These are phyloP conservation scores for Tillandsia leiboldiana DNA, from an alignment of 176 grass and related monocot genomes.

Conservation along the genomic window DNA sequence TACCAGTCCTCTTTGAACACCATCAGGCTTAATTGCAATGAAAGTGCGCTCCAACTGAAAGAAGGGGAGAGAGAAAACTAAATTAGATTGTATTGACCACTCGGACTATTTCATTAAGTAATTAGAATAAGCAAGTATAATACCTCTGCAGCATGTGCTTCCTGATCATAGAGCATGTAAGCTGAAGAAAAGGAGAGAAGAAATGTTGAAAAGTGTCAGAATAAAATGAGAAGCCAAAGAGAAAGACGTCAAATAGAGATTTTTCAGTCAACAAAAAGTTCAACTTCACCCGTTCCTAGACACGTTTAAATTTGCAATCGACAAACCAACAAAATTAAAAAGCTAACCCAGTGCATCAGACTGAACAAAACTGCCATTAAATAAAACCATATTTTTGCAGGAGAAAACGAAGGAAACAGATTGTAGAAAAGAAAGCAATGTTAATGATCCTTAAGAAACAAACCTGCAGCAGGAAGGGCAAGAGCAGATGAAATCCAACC, in stretches of 20 bases:
- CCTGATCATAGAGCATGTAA: slow-evolving; percentile 78
- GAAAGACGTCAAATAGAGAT: neutral
- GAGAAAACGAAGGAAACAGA: neutral
- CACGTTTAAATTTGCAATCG: no score
- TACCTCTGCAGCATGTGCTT: slow-evolving; percentile 83
- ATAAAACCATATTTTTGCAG: no score
- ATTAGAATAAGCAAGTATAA: slow-evolving; percentile 1
- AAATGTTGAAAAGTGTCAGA: neutral
- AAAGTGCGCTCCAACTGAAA: slow-evolving; percentile 78
- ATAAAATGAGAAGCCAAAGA: neutral
- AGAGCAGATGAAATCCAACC: slow-evolving; percentile 45
- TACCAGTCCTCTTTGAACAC: slow-evolving; percentile 91
- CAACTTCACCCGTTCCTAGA: neutral
- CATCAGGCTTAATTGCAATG: slow-evolving; percentile 94
- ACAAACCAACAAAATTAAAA: no score
- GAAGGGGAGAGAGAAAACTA: neutral
- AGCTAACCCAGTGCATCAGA: no score
- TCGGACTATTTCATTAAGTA: neutral
- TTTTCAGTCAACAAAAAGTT: neutral
- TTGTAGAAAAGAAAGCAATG: neutral
- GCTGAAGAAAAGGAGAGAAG: slow-evolving; percentile 21
- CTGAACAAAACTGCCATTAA: no score
- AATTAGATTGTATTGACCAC: neutral
- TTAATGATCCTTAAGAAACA: neutral
- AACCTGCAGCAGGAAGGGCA: slow-evolving; percentile 59